Base-by-base conservation (phyloP, 805 yeast species). In the Clavispora vitiphila region DNA sequence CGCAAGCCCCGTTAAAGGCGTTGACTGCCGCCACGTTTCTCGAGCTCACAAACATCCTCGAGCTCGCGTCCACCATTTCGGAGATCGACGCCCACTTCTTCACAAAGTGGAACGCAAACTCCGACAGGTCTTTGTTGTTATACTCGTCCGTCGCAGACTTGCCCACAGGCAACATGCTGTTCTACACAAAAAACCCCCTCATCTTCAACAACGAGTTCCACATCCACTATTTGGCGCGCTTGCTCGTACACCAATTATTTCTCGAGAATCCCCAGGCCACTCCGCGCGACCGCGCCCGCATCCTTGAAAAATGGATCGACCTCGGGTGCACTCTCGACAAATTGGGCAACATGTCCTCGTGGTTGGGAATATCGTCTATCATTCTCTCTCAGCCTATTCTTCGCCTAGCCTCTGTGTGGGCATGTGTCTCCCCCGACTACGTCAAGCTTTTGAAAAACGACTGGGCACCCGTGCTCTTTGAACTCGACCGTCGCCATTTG, bases 401-500 rank as follows among this genome's bases (percentile, higher is more conserved):
- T 43, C 74, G 98, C 49, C 67, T 91, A 35, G 66, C 76, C 21
- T 74, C 76, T 40, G 74, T 90, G 1, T 91, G 98, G 98, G 67
- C 81, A 7, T 67, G 70, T 37, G 86, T 89, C 4, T 76, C 84
- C 11, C 72, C 75, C 16, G 75, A 76, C 22, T 69, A 76, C 35
- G 61, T 86, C 39, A 80, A 77, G 41, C 65, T 78, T 2, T 77
- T 88, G 22, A 76, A 81, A 34, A 78, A 80, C 38, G 95, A 86
- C 52, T 91, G 97, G 97, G 86, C 93, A 0, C 96, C 95, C 2
- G 95, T 91, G 19, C 82, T 87, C 8, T 87, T 86, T 64, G 97
- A 90, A 56, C 70, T 91, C 26, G 95, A 88, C 48, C 76, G 93
- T 55, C 72, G 93, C 51, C 75, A 82, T 37, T 70, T 85, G 60